These are phyloP conservation scores for Lolium perenne DNA, from an alignment of 176 grass and related monocot species.

Conservation along the genomic window DNA sequence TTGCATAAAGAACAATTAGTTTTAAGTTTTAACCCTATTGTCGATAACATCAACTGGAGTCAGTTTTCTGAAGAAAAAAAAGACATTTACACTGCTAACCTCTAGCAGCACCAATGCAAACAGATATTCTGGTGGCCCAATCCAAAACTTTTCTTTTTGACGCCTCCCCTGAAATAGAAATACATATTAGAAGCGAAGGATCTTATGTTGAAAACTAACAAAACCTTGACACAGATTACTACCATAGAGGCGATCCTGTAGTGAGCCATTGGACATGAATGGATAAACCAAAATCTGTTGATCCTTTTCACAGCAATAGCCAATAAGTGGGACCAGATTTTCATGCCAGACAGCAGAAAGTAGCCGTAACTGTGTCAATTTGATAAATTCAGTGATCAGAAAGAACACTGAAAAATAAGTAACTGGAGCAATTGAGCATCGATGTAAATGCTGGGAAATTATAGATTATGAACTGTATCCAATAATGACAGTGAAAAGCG, in stretches of 20 bases:
- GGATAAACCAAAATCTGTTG: constrained; percentile 84
- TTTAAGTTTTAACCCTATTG: not conserved
- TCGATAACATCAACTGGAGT: not conserved
- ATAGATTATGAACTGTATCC: constrained; percentile 14
- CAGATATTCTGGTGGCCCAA: constrained; percentile 74
- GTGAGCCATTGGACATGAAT: constrained; percentile 82
- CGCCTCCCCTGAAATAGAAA: constrained; percentile 61
- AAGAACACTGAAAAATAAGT: constrained; percentile 21
- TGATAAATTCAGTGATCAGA: constrained; percentile 33
- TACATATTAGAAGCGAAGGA: not conserved
- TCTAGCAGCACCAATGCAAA: constrained; percentile 73
- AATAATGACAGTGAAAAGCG: not conserved
- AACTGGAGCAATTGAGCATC: constrained; percentile 2
- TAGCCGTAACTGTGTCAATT: constrained; percentile 62
- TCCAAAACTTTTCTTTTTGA: constrained; percentile 80
- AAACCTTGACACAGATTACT: constrained; percentile 31
- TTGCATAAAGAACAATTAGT: constrained; percentile 4
- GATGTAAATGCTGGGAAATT: constrained; percentile 7
- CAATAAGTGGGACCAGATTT: constrained; percentile 77
- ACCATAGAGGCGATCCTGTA: constrained; percentile 83
- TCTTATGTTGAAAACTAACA: constrained; percentile 17
- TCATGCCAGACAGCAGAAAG: constrained; percentile 72
- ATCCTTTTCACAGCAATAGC: constrained; percentile 88
- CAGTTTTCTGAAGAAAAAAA: not conserved
- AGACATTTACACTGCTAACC: constrained; percentile 37